These are phyloP conservation scores for Conticribra guillardii DNA, from an alignment of 108 stramenopile genomes.

Conservation along the genomic window DNA sequence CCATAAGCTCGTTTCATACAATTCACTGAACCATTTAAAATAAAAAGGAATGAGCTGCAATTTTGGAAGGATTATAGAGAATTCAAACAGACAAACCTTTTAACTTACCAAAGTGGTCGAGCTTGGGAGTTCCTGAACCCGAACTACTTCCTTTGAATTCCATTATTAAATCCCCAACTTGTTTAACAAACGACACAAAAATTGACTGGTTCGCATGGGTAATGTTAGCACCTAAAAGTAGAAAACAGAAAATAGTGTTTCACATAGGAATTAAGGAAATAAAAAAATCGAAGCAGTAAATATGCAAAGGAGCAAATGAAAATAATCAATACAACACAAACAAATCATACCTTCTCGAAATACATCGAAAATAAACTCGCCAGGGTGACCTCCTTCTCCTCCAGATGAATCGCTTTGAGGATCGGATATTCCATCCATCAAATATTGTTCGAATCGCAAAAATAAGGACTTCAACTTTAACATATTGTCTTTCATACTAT, in stretches of 20 bases:
- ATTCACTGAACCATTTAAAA: conserved; percentile 26
- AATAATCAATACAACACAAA: too few species aligned
- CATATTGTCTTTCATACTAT: conserved; percentile 65
- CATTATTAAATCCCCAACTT: conserved; percentile 74
- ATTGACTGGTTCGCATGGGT: conserved; percentile 73
- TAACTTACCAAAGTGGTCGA: conserved; percentile 68
- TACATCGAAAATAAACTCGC: conserved; percentile 85
- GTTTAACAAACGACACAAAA: conserved; percentile 63
- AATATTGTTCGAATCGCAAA: conserved; percentile 77
- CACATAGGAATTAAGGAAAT: too few species aligned
- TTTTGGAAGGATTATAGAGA: too few species aligned
- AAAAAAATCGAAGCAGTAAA: too few species aligned
- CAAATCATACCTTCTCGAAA: conserved; percentile 77
- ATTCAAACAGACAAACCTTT: not conserved
- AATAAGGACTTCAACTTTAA: conserved; percentile 78
- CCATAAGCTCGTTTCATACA: conserved; percentile 86
- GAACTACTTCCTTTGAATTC: conserved; percentile 62
- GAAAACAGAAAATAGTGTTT: too few species aligned
- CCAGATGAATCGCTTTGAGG: not conserved
- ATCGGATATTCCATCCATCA: conserved; percentile 44
- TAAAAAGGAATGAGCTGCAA: too few species aligned
- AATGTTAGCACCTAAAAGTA: conserved; percentile 70
- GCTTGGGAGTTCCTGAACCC: conserved; percentile 62
- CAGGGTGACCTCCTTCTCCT: conserved; percentile 57
- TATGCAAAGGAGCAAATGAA: too few species aligned